phyloP scores from a whole-genome alignment of 176 grass and related monocot species.

The Aegilops bicornis region DNA sequence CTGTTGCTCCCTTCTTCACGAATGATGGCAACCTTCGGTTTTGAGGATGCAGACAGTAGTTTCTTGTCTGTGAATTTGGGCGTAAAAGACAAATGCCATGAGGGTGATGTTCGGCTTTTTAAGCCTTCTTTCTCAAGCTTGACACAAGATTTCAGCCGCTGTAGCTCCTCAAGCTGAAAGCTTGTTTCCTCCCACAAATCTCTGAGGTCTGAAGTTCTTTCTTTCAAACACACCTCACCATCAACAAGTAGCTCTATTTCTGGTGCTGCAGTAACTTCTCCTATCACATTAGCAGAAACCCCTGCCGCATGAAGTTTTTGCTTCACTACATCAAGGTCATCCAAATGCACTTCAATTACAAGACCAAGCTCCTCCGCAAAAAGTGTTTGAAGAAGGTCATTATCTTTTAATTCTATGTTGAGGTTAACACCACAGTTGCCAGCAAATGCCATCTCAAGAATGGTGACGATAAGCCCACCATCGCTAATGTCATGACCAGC shows the following conservation, averaged over 20 bases:
- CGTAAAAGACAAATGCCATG: conserved; percentile 71
- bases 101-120: conserved; percentile 55
- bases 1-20: conserved; percentile 97
- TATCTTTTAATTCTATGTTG: conserved; percentile 53
- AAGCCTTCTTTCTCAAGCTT: conserved; percentile 84
- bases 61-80: conserved; percentile 63
- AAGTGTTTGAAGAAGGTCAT: conserved; percentile 54
- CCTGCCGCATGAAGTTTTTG: conserved; percentile 64
- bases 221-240: conserved; percentile 52
- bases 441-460: conserved; percentile 95
- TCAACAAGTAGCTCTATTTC: conserved; percentile 61
- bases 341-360: conserved; percentile 54
- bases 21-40: conserved; percentile 91
- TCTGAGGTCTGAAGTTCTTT: conserved; percentile 68
- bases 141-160: conserved; percentile 76
- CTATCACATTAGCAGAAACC: conserved; percentile 58
- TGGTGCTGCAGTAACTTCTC: conserved; percentile 61
- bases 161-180: conserved; percentile 81
- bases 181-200: conserved; percentile 94
- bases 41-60: conserved; percentile 48
- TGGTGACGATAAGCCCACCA: conserved; percentile 74
- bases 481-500: conserved; percentile 90
- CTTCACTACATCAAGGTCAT: conserved; percentile 46
- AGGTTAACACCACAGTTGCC: conserved; percentile 80
- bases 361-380: conserved; percentile 93